These are phyloP conservation scores for Monilinia aucupariae DNA, from an alignment of 2,329 filamentous ascomycete species.

Conservation along the genomic window DNA sequence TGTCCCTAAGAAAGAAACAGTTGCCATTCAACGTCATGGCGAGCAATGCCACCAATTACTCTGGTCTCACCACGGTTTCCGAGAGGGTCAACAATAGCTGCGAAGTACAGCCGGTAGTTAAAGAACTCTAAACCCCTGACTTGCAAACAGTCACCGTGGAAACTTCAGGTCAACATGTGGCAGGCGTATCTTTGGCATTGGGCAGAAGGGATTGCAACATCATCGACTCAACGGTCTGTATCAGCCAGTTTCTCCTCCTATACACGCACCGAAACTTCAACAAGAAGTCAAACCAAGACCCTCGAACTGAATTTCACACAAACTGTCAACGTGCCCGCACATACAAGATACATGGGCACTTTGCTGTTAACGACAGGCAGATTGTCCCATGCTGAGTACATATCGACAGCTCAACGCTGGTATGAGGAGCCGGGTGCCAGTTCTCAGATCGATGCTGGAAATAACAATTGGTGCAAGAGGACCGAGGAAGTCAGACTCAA, in stretches of 20 bases:
- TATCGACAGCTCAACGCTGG: not conserved
- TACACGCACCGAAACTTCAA: not conserved
- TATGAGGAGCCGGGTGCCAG: not conserved
- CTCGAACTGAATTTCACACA: not conserved
- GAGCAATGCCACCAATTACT: not conserved
- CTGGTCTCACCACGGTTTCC: not conserved
- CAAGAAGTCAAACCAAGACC: not conserved
- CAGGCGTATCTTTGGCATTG: not conserved
- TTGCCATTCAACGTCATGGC: not conserved
- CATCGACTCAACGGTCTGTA: not conserved
- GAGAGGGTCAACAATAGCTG: not conserved
- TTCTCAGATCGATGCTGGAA: not conserved
- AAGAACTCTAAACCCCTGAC: not conserved
- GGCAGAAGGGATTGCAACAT: not conserved
- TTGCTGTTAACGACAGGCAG: not conserved
- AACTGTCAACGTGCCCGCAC: not conserved
- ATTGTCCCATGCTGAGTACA: not conserved
- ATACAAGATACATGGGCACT: not conserved
- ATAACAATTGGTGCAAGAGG: not conserved
- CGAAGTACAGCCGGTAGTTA: not conserved
- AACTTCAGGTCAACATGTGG: conserved; percentile 1
- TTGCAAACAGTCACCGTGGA: conserved; percentile 2
- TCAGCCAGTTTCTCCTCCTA: not conserved
- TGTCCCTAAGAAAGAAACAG: not conserved
- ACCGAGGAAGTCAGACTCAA: not conserved